Evolutionary conservation across 805 yeast genomes (phyloP).

Genomic region (Sungouiozyma ichnusensis): DNA sequence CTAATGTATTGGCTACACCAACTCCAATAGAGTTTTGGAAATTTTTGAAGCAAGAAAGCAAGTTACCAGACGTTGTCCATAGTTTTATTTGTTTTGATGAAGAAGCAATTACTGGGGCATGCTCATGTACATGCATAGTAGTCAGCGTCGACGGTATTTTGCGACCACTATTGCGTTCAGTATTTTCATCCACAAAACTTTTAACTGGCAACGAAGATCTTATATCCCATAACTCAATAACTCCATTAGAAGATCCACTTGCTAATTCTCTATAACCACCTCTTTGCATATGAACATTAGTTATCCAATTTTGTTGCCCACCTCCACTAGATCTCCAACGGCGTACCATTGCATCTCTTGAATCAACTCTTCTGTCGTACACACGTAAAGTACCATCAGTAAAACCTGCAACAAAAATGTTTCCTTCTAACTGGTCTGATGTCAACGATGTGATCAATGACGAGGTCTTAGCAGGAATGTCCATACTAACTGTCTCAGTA

Average conservation of each 20-base stretch:
- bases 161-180: slow-evolving; percentile 18
- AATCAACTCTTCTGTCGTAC: slow-evolving; percentile 79
- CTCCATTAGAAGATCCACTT: slow-evolving; percentile 75
- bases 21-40: slow-evolving; percentile 20
- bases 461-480: slow-evolving; percentile 84
- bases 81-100: slow-evolving; percentile 72
- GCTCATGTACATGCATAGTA: slow-evolving; percentile 80
- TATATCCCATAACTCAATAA: slow-evolving; percentile 84
- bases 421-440: slow-evolving; percentile 92
- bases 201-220: slow-evolving; percentile 62
- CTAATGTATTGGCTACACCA: slow-evolving; percentile 25
- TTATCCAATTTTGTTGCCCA: slow-evolving; percentile 45
- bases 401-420: slow-evolving; percentile 82
- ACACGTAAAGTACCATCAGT: slow-evolving; percentile 83
- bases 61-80: slow-evolving; percentile 79
- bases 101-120: slow-evolving; percentile 88
- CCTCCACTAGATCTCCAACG: slow-evolving; percentile 54
- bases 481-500: slow-evolving; percentile 73
- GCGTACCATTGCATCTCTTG: slow-evolving; percentile 76
- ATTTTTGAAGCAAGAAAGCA: slow-evolving; percentile 49
- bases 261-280: slow-evolving; percentile 90
- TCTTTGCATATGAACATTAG: slow-evolving; percentile 87
- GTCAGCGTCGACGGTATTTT: slow-evolving; percentile 34
- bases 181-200: slow-evolving; percentile 44
- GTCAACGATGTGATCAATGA: slow-evolving; percentile 83